Conservation (phyloP, 805 yeast species). For the Cyberlindnera veronae region DNA sequence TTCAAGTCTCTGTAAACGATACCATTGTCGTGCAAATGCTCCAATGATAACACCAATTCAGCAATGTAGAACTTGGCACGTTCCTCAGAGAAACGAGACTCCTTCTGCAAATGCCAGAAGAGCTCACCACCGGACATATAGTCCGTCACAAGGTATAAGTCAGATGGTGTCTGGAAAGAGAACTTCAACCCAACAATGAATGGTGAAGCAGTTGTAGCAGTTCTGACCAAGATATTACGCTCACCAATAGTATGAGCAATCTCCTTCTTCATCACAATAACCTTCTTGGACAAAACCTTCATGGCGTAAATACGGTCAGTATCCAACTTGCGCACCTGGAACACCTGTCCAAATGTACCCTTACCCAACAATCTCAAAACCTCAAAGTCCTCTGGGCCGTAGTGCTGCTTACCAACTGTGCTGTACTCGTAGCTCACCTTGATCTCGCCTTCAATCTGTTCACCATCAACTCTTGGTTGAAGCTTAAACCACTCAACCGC, state of each 20-base stretch:
- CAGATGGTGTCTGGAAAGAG: conserved; percentile 93
- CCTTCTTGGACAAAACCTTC: conserved; percentile 93
- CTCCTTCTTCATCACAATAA: conserved; percentile 94
- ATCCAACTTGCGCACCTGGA: conserved; percentile 89
- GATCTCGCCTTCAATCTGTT: conserved; percentile 73
- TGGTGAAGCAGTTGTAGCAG: conserved; percentile 84
- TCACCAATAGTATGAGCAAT: conserved; percentile 98
- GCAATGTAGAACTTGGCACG: conserved; percentile 97
- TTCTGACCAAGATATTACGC: conserved; percentile 88
- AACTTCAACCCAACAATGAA: conserved; percentile 95
- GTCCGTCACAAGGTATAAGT: conserved; percentile 90
- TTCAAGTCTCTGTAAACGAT: conserved; percentile 95
- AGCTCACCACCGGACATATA: conserved; percentile 98
- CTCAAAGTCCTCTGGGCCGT: conserved; percentile 94
- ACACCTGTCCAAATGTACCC: conserved; percentile 97
- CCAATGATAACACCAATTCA: conserved; percentile 87
- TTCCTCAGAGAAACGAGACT: conserved; percentile 89
- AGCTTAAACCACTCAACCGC: conserved; percentile 71
- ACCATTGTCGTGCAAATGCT: conserved; percentile 91
- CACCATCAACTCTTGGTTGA: conserved; percentile 71
- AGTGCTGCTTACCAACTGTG: conserved; percentile 65
- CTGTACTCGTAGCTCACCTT: conserved; percentile 72
- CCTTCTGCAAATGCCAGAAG: conserved; percentile 95
- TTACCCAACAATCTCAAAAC: conserved; percentile 87
- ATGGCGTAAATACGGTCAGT: conserved; percentile 91